phyloP scores from a whole-genome alignment of 2,329 filamentous ascomycete genomes.

The Trichoderma semiorbis region DNA sequence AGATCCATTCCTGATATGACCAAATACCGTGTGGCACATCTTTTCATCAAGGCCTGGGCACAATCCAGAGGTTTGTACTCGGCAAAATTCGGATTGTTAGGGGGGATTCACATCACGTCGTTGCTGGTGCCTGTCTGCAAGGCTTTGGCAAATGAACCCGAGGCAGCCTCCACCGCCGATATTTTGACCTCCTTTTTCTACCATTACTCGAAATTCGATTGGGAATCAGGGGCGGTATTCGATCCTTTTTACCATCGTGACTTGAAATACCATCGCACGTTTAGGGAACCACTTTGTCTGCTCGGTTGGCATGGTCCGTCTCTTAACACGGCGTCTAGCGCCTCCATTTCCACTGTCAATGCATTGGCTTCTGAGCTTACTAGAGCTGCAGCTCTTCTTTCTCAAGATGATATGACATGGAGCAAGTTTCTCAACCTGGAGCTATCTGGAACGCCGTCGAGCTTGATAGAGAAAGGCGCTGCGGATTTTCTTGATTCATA shows the following conservation, averaged over 20 bases:
- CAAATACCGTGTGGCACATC: slow-evolving; percentile 56
- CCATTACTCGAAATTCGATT: slow-evolving; percentile 61
- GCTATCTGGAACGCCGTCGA: not conserved
- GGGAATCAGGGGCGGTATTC: slow-evolving; percentile 51
- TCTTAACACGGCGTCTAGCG: slow-evolving; percentile 56
- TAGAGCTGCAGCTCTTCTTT: slow-evolving; percentile 42
- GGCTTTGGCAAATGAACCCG: slow-evolving; percentile 39
- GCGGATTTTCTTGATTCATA: slow-evolving; percentile 50
- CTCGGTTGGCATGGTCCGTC: slow-evolving; percentile 60
- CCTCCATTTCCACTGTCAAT: slow-evolving; percentile 50
- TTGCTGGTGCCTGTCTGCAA: slow-evolving; percentile 61
- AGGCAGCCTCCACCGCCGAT: slow-evolving; percentile 43
- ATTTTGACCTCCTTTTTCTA: slow-evolving; percentile 59
- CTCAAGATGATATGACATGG: slow-evolving; percentile 40
- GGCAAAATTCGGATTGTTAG: slow-evolving; percentile 61
- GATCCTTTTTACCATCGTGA: slow-evolving; percentile 57
- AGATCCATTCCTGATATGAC: slow-evolving; percentile 57
- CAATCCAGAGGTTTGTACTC: slow-evolving; percentile 60
- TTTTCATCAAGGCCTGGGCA: slow-evolving; percentile 61
- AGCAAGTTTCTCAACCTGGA: slow-evolving; percentile 34
- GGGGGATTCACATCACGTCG: slow-evolving; percentile 62
- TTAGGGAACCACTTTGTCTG: slow-evolving; percentile 60
- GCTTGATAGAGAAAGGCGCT: slow-evolving; percentile 26
- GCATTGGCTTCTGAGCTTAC: slow-evolving; percentile 51
- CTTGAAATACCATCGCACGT: slow-evolving; percentile 51